A percentile compares a stretch with the other conserved stretches of the same genome.
These are phyloP conservation scores for Scenedesmus sp. DNA, from an alignment of 163 green algal species.

Conservation along the genomic window DNA sequence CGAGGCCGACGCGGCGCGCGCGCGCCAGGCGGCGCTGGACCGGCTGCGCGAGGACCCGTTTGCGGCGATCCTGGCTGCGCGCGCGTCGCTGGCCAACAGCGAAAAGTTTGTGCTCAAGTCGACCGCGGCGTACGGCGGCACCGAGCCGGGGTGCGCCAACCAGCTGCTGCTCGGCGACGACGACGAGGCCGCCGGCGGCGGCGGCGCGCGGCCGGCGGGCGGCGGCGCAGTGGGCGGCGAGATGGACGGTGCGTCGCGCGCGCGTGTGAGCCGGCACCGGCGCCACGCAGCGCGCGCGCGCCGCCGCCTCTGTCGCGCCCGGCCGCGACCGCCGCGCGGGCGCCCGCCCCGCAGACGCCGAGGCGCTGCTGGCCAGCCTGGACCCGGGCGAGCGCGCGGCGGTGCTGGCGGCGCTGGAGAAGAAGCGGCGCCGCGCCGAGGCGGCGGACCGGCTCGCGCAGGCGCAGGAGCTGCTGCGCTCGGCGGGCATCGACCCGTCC, in stretches of 20 bases:
- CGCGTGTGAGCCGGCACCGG: too few relatives aligned
- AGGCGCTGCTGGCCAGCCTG: conserved; percentile 37
- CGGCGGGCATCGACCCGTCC: conserved; percentile 28
- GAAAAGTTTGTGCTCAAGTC: conserved; percentile 52
- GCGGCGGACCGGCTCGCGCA: conserved; percentile 29
- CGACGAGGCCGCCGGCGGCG: not conserved
- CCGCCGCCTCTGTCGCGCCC: too few relatives aligned
- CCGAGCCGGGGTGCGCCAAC: conserved; percentile 22
- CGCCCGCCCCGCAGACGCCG: conserved; percentile 43
- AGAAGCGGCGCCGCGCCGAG: conserved; percentile 32
- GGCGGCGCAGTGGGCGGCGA: too few relatives aligned
- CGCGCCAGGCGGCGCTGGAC: conserved; percentile 44
- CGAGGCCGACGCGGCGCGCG: conserved; percentile 5
- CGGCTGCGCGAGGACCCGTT: conserved; percentile 61
- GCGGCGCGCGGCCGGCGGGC: not conserved
- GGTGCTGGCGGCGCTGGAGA: conserved; percentile 40
- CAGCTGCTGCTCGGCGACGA: conserved; percentile 48
- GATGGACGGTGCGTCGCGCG: too few relatives aligned
- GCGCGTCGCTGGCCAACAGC: conserved; percentile 55
- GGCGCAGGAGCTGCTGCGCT: conserved; percentile 38
- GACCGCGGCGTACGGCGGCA: conserved; percentile 30
- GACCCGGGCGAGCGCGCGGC: conserved; percentile 12
- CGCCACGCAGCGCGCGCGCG: too few relatives aligned
- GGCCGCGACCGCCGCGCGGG: too few relatives aligned
- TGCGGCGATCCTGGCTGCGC: conserved; percentile 68